A percentile compares a stretch with the other conserved stretches of the same genome.
These are phyloP conservation scores for Claviceps africana DNA, from an alignment of 2,329 filamentous ascomycete species.

Conservation along the genomic window DNA sequence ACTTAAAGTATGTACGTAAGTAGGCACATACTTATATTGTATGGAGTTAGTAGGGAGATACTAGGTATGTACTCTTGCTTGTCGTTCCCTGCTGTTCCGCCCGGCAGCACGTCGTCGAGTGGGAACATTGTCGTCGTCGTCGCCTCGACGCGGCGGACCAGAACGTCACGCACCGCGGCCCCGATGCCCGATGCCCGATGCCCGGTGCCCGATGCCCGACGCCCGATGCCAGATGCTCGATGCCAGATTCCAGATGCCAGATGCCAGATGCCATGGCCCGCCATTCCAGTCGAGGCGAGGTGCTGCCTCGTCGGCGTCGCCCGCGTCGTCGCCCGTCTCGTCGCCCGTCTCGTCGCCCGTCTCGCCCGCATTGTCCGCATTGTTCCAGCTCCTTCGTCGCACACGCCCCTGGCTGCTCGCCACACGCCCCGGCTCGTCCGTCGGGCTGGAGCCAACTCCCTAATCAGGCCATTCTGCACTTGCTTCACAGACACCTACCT, in stretches of 20 bases:
- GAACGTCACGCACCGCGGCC: neutral
- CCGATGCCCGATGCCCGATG: no score
- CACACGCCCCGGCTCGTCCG: constrained; percentile 3
- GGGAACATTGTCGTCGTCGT: neutral
- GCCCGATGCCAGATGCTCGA: no score
- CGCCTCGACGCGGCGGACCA: neutral
- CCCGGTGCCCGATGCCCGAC: no score
- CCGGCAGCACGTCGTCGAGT: neutral
- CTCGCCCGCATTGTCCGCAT: no score
- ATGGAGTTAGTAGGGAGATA: no score
- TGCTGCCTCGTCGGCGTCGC: neutral
- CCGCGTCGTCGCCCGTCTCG: neutral
- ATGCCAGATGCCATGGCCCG: no score
- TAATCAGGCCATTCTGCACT: constrained; percentile 12
- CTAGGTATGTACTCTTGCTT: neutral
- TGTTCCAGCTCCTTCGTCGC: neutral
- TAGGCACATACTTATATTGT: no score
- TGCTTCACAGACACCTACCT: constrained; percentile 1
- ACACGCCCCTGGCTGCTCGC: neutral
- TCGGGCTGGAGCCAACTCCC: constrained; percentile 8
- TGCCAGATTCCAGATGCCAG: no score
- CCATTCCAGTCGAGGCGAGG: no score
- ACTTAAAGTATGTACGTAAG: no score
- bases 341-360: neutral
- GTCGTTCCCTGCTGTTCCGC: no score